A percentile compares a stretch with the other conserved stretches of the same genome.
Conservation (phyloP, 2,329 filamentous ascomycete species). For the Falciphora oryzae region DNA sequence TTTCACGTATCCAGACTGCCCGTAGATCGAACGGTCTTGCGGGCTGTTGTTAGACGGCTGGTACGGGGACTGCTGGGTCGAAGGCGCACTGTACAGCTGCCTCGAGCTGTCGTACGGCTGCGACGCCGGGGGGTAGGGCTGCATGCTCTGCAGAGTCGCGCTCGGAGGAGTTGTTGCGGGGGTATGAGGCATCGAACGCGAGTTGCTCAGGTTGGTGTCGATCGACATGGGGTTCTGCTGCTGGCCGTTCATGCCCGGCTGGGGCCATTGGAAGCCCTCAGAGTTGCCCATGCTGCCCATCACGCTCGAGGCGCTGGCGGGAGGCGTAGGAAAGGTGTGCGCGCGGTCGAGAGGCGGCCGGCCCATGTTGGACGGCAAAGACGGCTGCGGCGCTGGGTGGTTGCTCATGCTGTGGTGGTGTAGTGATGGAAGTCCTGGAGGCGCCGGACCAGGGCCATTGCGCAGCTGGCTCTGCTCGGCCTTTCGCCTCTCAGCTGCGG, state of each 20-base stretch:
- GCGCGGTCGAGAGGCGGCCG: slow-evolving; percentile 77
- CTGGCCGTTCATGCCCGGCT: slow-evolving; percentile 57
- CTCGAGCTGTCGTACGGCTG: slow-evolving; percentile 73
- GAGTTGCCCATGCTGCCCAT: slow-evolving; percentile 66
- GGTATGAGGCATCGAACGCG: slow-evolving; percentile 84
- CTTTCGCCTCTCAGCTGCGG: slow-evolving; percentile 73
- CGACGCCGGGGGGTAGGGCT: slow-evolving; percentile 62
- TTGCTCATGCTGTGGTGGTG: slow-evolving; percentile 57
- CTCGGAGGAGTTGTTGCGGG: slow-evolving; percentile 87
- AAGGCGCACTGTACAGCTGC: slow-evolving; percentile 69
- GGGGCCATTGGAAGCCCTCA: slow-evolving; percentile 75
- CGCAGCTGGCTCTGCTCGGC: slow-evolving; percentile 63
- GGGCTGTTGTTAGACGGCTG: slow-evolving; percentile 54
- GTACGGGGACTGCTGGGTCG: slow-evolving; percentile 67
- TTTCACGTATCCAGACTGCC: slow-evolving; percentile 70
- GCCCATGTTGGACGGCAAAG: slow-evolving; percentile 62
- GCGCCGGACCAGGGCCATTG: slow-evolving; percentile 46
- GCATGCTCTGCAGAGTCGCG: slow-evolving; percentile 65
- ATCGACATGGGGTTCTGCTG: slow-evolving; percentile 70
- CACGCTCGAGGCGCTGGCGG: slow-evolving; percentile 85
- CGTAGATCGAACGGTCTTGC: slow-evolving; percentile 58
- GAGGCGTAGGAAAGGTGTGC: slow-evolving; percentile 90
- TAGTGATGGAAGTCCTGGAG: slow-evolving; percentile 56
- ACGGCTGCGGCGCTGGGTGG: slow-evolving; percentile 43
- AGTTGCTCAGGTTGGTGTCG: slow-evolving; percentile 70